These are phyloP conservation scores for Gossypium stocksii DNA, from an alignment of 345 rosid genomes.

Conservation along the genomic window DNA sequence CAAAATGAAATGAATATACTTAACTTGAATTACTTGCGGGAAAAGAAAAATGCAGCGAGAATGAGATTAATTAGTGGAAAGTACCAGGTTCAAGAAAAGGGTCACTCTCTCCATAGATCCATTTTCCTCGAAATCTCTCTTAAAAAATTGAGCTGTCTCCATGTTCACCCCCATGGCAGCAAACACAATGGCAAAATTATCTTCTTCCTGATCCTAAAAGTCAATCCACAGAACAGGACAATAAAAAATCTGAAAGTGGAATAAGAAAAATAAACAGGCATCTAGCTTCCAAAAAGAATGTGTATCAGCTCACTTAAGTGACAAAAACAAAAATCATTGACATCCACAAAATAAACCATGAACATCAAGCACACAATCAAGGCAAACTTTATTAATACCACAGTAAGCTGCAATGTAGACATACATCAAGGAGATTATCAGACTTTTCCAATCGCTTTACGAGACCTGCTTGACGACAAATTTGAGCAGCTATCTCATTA, in stretches of 20 bases:
- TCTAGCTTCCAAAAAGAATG: background rate
- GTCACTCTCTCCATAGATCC: constrained; percentile 99
- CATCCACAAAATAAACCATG: background rate
- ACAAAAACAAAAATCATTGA: background rate
- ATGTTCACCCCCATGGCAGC: constrained; percentile 99
- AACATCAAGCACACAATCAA: background rate
- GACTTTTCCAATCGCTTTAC: constrained; percentile 92
- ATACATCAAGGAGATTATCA: constrained; percentile 72
- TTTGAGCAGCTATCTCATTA: constrained; percentile 97
- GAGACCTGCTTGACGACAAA: constrained; percentile 96
- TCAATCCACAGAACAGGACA: background rate
- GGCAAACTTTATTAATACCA: background rate
- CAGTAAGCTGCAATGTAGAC: background rate
- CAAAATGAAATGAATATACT: background rate
- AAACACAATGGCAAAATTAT: constrained; percentile 95
- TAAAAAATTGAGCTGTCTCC: constrained; percentile 98
- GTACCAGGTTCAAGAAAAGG: constrained; percentile 84
- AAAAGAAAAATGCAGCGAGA: constrained; percentile 2
- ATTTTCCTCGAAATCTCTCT: constrained; percentile 95
- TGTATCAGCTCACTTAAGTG: background rate
- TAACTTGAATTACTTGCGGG: background rate
- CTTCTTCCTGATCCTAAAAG: constrained; percentile 75
- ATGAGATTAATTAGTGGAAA: constrained; percentile 4
- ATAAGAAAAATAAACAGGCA: background rate
- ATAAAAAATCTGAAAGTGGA: background rate